phyloP scores from a whole-genome alignment of 495 filamentous ascomycete species.

The Amniculicola lignicola region DNA sequence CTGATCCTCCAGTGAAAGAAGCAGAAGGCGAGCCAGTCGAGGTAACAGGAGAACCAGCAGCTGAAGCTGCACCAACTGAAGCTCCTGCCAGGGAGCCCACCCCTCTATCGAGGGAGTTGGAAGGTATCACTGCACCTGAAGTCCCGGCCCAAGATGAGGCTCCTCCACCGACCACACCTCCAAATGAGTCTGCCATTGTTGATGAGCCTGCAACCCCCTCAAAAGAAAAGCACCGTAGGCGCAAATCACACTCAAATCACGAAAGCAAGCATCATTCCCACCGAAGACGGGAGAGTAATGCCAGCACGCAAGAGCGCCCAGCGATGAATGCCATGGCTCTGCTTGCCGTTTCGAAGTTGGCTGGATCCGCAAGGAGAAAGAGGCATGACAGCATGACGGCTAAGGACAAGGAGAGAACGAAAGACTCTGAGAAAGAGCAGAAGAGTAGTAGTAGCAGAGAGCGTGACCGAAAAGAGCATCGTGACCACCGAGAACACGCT shows the following conservation, averaged over 20 bases:
- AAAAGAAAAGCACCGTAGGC: slow-evolving; percentile 22
- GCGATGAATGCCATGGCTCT: slow-evolving; percentile 5
- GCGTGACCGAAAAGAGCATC: slow-evolving; percentile 10
- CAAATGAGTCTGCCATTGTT: slow-evolving; percentile 19
- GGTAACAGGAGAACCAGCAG: not conserved
- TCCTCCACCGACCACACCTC: slow-evolving; percentile 16
- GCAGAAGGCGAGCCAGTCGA: not conserved
- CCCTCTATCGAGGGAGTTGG: not conserved
- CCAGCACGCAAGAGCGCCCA: slow-evolving; percentile 14
- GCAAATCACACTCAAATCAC: slow-evolving; percentile 17
- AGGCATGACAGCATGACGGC: slow-evolving; percentile 27
- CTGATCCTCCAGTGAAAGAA: not conserved
- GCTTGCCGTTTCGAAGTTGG: slow-evolving; percentile 19
- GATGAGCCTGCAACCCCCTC: not conserved
- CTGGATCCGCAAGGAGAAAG: slow-evolving; percentile 22
- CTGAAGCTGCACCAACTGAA: not conserved
- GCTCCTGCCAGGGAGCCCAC: not conserved
- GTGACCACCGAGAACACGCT: no score
- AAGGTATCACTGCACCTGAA: not conserved
- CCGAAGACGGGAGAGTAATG: slow-evolving; percentile 26
- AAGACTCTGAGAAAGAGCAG: not conserved
- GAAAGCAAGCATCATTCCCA: slow-evolving; percentile 17
- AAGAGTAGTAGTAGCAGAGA: slow-evolving; percentile 23
- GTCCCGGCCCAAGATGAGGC: not conserved
- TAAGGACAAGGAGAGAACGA: slow-evolving; percentile 16